Evolutionary conservation across 2,329 filamentous ascomycete genomes (phyloP), one percentile per base, ranked within the genome.

Genomic region (Hirsutella rhossiliensis): DNA sequence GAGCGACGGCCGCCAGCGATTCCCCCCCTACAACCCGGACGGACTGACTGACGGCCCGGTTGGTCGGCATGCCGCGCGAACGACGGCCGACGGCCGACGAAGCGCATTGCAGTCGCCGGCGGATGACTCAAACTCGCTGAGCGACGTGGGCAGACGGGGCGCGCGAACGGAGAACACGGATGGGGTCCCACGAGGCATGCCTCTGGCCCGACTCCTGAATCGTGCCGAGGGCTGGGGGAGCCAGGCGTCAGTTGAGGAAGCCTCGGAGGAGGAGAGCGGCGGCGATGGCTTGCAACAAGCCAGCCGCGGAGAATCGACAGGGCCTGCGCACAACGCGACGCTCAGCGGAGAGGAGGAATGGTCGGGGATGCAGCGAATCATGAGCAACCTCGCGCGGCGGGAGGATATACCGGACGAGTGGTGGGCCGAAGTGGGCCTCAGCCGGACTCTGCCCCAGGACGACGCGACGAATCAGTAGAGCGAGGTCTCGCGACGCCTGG

Each of bases 361-460:
- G 58, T 71, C 75, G 19, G 76, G 80, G 39, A 82, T 89, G 74
- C 81, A 85, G 52, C 72, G 73, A 42, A 82, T 94, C 40, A 71
- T 92, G 31, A 78, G 82, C 52, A 73, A 78, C 38, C 70, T 94
- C 44, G 78, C 81, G 30, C 72, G 76, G 17, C 70, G 84, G 20
- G 76, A 86, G 55, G 84, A 89, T 53, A 82, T 92, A 43, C 83
- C 85, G 0, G 85, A 92, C 48, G 80, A 87, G 50, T 89, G 83
- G 79, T 94, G 87, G 87, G 76, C 77, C 46, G 74, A 77, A 54
- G 80, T 73, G 46, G 82, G 82, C 37, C 70, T 86, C 50, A 80
- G 71, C 54, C 75, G 80, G 49, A 80, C 71, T 13, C 62, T 78
- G 44, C 56, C 56, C 31, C 56, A 52, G 41, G 58, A 59, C 36